Conservation (phyloP, 2,329 filamentous ascomycete genomes). For the Triangularia verruculosa region DNA sequence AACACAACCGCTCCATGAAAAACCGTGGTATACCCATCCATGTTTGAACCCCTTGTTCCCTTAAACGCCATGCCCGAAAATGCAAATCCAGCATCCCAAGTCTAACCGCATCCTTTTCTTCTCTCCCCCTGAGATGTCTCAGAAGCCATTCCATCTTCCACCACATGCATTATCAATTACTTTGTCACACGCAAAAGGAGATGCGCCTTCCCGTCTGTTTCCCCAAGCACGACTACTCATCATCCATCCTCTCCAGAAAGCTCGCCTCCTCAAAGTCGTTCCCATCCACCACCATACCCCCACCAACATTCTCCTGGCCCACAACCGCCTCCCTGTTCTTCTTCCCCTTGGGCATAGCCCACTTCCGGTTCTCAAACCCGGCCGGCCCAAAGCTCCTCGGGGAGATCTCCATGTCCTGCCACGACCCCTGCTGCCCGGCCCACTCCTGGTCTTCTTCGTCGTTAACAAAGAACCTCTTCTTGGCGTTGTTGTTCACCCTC, state of each 20-base stretch:
- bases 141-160: not conserved
- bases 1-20: not conserved
- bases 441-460: slow-evolving; percentile 37
- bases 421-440: slow-evolving; percentile 24
- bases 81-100: not conserved
- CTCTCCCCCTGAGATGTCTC: not conserved
- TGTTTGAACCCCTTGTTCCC: not conserved
- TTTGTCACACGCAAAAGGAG: not conserved
- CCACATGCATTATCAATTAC: not conserved
- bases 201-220: not conserved
- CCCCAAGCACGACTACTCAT: slow-evolving; percentile 35
- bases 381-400: slow-evolving; percentile 40
- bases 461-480: slow-evolving; percentile 49
- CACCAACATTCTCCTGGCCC: slow-evolving; percentile 46
- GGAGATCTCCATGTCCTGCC: slow-evolving; percentile 40
- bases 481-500: slow-evolving; percentile 27
- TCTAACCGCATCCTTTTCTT: not conserved
- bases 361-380: slow-evolving; percentile 37
- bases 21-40: not conserved
- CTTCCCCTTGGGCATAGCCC: slow-evolving; percentile 44
- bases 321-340: slow-evolving; percentile 28
- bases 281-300: slow-evolving; percentile 25
- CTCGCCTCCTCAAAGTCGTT: slow-evolving; percentile 67
- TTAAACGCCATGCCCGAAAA: slow-evolving; percentile 18
- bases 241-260: slow-evolving; percentile 54